phyloP scores from a whole-genome alignment of 306 rosid genomes.

The Castanopsis chinensis region DNA sequence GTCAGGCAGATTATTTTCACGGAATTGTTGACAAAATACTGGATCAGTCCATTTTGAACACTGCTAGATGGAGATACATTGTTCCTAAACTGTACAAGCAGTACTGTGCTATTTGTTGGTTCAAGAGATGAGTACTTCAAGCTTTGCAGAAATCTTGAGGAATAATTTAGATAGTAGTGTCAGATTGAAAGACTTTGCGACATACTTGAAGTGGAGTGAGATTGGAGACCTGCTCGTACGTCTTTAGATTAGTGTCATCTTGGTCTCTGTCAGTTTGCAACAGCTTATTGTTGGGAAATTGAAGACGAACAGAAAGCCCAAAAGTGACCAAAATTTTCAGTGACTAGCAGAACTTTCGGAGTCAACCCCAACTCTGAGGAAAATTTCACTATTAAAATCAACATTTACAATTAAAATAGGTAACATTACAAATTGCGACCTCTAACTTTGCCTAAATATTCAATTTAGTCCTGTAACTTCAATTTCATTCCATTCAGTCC shows the following conservation, averaged over 20 bases:
- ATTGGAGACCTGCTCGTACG: conserved; percentile 53
- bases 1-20: conserved; percentile 49
- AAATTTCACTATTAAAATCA: too few relatives aligned
- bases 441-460: too few relatives aligned
- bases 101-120: conserved; percentile 44
- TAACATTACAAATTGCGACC: too few relatives aligned
- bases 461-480: rapidly evolving
- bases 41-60: conserved; percentile 56
- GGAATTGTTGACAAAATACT: conserved; percentile 55
- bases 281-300: background rate
- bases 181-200: conserved; percentile 39
- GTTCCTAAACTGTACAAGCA: conserved; percentile 67
- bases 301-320: background rate
- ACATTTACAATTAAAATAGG: too few relatives aligned
- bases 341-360: too few relatives aligned
- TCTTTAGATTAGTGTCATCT: conserved; percentile 45
- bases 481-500: too few relatives aligned
- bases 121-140: conserved; percentile 64
- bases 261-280: background rate
- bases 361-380: too few relatives aligned
- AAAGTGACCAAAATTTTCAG: background rate
- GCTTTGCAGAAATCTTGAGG: conserved; percentile 43
- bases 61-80: conserved; percentile 65
- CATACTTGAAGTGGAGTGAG: conserved; percentile 79
- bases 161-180: conserved; percentile 46